Evolutionary conservation across 495 filamentous ascomycete genomes (phyloP), one percentile per base, ranked within the genome.

Genomic region (Glarea lozoyensis): DNA sequence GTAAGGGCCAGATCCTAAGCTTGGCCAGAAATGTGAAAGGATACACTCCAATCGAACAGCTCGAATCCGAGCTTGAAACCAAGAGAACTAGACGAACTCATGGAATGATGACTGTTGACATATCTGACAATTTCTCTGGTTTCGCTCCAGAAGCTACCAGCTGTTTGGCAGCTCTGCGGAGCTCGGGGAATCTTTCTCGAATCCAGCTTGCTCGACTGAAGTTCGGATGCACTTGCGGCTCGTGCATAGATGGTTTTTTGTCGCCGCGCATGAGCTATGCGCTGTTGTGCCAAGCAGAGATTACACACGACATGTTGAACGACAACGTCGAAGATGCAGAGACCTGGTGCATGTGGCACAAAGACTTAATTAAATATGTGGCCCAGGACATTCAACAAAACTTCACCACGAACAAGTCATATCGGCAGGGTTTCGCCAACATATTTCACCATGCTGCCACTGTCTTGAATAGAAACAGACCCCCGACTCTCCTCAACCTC

Each of bases 231-330:
- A 59, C 49, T 34, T 65, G 55, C 42, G 54, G 57, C 40, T 25
- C 58, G 37, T 65, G 60, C 35, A 33, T 60, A 15, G 49, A 45
- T 37, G 55, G 59, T 29, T 56, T 62, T 48, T 34, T 62, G 30
- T 60, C 51, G 32, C 55, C 62, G 31, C 53, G 55, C 46, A 65
- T 63, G 59, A 54, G 34, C 36, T 40, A 31, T 35, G 51, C 54
- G 37, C 45, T 65, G 15, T 34, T 54, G 15, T 37, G 7, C 32
- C 5, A 37, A 22, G 45, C 37, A n/a, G 37, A 42, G 31, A 36
- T 7, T 4, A 2, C 1, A 4, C 38, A 42, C 30, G 38, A 48
- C 45, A 35, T 35, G 19, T 29, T 48, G 15, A 10, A 41, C 11
- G 5, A 30, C 1, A 35, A 39, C 22, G 23, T 46, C 22, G 35